Percentiles rank a stretch among this genome's conserved stretches.
phyloP scores from a whole-genome alignment of 306 rosid species.

The Trifolium pratense region DNA sequence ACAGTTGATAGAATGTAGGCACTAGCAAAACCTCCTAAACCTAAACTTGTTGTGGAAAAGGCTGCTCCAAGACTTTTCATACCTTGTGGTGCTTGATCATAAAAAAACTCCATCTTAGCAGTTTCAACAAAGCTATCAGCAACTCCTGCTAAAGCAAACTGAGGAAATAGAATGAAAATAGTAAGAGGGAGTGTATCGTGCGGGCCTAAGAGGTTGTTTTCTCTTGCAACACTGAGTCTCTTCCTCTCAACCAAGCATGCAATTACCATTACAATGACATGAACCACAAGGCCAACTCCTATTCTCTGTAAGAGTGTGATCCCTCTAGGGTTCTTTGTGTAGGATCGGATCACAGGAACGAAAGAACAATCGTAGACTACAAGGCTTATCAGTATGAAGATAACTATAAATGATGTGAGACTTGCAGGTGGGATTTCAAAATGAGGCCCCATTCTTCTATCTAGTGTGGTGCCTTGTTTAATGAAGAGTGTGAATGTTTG shows the following conservation, averaged over 20 bases:
- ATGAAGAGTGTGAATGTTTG: conserved; percentile 64
- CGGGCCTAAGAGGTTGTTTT: conserved; percentile 39
- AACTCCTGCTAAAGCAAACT: conserved; percentile 67
- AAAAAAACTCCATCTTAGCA: conserved; percentile 81
- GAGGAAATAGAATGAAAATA: conserved; percentile 75
- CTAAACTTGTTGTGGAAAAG: conserved; percentile 64
- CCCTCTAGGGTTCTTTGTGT: conserved; percentile 77
- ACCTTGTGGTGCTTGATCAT: conserved; percentile 80
- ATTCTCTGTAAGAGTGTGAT: conserved; percentile 74
- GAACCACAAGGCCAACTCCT: conserved; percentile 67
- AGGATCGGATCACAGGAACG: conserved; percentile 50
- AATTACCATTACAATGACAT: conserved; percentile 52
- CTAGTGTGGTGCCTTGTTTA: conserved; percentile 68
- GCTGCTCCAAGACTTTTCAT: conserved; percentile 88
- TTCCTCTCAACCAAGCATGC: conserved; percentile 62
- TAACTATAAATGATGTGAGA: conserved; percentile 55
- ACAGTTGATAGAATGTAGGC: conserved; percentile 62
- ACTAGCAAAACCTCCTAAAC: conserved; percentile 67
- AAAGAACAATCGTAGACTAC: conserved; percentile 60
- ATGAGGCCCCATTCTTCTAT: conserved; percentile 59
- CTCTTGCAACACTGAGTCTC: conserved; percentile 58
- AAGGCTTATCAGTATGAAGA: conserved; percentile 67
- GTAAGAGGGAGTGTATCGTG: conserved; percentile 60
- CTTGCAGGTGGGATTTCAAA: conserved; percentile 73
- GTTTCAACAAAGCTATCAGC: conserved; percentile 74